Evolutionary conservation across 2,329 filamentous ascomycete genomes (phyloP).

Genomic region (Beauveria sp.): DNA sequence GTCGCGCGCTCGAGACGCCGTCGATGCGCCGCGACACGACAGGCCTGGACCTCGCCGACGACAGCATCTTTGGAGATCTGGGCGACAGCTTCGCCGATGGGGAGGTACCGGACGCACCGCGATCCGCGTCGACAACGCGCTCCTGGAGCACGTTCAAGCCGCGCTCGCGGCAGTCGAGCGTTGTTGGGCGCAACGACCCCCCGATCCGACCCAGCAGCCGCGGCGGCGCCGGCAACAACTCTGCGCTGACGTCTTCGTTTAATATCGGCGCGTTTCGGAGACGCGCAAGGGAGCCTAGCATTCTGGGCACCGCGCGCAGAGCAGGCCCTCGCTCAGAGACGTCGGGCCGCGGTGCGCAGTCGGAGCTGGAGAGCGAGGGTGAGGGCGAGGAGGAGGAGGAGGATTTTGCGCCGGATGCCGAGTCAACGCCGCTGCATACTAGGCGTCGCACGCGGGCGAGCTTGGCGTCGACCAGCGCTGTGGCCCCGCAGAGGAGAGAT

Average conservation of each 20-base stretch:
- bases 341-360: conserved; percentile 24
- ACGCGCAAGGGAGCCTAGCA: conserved; percentile 52
- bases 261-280: conserved; percentile 52
- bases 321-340: conserved; percentile 23
- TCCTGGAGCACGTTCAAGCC: conserved; percentile 40
- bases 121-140: conserved; percentile 37
- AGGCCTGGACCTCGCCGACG: conserved; percentile 41
- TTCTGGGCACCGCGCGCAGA: conserved; percentile 42
- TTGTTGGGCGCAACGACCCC: conserved; percentile 41
- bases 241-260: conserved; percentile 41
- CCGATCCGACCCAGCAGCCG: conserved; percentile 47
- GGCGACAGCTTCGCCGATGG: conserved; percentile 36
- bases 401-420: conserved; percentile 53
- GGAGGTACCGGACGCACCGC: conserved; percentile 23
- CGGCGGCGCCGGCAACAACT: conserved; percentile 31
- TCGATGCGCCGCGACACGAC: conserved; percentile 33
- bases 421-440: conserved; percentile 56
- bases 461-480: conserved; percentile 13
- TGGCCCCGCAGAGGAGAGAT: conserved; percentile 10
- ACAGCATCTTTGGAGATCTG: conserved; percentile 39
- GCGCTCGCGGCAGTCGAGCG: conserved; percentile 40
- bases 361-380: conserved; percentile 35
- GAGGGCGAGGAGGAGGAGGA: conserved; percentile 25
- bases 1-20: conserved; percentile 26
- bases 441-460: conserved; percentile 31